Evolutionary conservation across 495 filamentous ascomycete species (phyloP).

Genomic region (Elaphomyces granulatus): DNA sequence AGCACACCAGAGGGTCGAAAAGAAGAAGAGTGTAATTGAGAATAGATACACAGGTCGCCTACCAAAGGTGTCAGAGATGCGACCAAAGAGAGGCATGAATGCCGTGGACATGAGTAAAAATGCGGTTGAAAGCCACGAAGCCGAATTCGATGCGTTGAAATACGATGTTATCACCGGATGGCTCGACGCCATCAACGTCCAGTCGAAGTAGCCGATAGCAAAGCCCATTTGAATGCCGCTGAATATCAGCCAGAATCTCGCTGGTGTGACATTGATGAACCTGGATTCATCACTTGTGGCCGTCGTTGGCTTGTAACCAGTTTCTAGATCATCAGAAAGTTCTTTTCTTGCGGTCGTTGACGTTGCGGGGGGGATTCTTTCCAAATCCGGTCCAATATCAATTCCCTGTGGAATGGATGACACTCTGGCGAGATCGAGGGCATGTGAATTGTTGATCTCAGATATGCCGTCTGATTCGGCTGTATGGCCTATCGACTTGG

Average conservation of each 20-base stretch:
- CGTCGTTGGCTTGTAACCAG: conserved; percentile 18
- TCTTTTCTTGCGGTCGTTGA: conserved; percentile 6
- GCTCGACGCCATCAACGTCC: conserved; percentile 66
- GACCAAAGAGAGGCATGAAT: conserved; percentile 58
- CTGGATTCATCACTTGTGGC: too few species aligned
- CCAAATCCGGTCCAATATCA: conserved; percentile 19
- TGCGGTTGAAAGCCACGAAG: conserved; percentile 69
- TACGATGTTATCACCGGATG: conserved; percentile 73
- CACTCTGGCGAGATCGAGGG: conserved; percentile 14
- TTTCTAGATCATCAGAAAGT: conserved; percentile 8
- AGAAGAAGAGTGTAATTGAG: conserved; percentile 45
- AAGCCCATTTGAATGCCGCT: conserved; percentile 32
- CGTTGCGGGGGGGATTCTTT: conserved; percentile 11
- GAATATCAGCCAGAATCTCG: conserved; percentile 41
- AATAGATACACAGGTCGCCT: conserved; percentile 55
- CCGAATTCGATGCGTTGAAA: conserved; percentile 58
- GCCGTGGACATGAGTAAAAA: conserved; percentile 65
- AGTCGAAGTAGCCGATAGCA: conserved; percentile 51
- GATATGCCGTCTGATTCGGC: not conserved
- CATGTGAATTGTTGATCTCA: not conserved
- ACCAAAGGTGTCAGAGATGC: conserved; percentile 58
- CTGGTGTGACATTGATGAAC: conserved; percentile 33
- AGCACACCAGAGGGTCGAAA: conserved; percentile 59
- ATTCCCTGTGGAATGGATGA: conserved; percentile 20
- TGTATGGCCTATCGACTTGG: too few species aligned